A percentile compares a stretch with the other conserved stretches of the same genome.
Conservation (phyloP, 352 stramenopile genomes). For the Pythium insidiosum region DNA sequence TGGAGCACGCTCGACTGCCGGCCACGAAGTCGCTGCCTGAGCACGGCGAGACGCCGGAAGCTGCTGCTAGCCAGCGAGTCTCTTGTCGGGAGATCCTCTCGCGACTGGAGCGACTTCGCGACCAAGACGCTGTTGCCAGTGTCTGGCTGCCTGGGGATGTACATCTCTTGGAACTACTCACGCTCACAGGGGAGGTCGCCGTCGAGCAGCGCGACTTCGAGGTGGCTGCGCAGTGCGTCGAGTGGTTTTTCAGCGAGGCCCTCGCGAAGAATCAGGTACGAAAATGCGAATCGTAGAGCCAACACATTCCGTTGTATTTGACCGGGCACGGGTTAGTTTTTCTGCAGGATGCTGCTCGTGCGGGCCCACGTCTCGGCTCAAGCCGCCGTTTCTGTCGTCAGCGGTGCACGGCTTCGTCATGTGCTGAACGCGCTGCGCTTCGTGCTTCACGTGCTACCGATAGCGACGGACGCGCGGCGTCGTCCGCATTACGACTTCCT, state of each 20-base stretch:
- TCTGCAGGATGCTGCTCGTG: constrained; percentile 80
- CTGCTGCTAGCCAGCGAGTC: too few species aligned
- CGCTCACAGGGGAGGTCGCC: constrained; percentile 62
- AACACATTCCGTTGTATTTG: too few species aligned
- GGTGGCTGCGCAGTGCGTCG: constrained; percentile 34
- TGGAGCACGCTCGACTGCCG: constrained; percentile 30
- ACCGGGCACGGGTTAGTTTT: too few species aligned
- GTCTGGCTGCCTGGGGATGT: constrained; percentile 13
- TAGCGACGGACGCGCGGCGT: constrained; percentile 50
- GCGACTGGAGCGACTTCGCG: constrained; percentile 18
- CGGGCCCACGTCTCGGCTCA: constrained; percentile 55
- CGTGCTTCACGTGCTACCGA: constrained; percentile 61
- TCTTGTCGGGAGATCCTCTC: too few species aligned
- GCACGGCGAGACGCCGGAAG: too few species aligned
- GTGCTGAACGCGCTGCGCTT: constrained; percentile 72
- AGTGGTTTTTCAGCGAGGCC: constrained; percentile 68
- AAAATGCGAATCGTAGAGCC: too few species aligned
- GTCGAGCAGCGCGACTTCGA: constrained; percentile 61
- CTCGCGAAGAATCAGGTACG: constrained; percentile 73
- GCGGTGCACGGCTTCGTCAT: constrained; percentile 29
- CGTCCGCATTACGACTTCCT: constrained; percentile 84
- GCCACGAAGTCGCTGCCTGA: too few species aligned
- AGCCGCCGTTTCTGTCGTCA: constrained; percentile 26
- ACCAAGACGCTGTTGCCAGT: constrained; percentile 29
- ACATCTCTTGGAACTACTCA: constrained; percentile 64